Evolutionary conservation across 1,139 yeast species (phyloP).

Genomic region (Geotrichum aggregatum): DNA sequence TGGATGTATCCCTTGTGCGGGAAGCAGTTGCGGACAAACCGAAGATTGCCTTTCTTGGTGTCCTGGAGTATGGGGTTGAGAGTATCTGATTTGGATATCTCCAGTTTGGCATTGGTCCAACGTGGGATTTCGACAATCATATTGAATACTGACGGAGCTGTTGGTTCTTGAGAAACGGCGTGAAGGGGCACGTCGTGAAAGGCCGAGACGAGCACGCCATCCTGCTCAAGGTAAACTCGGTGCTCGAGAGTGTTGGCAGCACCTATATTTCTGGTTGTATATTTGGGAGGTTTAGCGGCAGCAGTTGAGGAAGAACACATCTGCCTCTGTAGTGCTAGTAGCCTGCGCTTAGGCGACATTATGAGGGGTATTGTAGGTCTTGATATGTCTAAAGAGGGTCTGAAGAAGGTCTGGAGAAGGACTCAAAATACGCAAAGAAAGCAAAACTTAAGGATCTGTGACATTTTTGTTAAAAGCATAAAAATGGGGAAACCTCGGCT

Average conservation of each 20-base stretch:
- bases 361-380: too few species aligned
- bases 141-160: slow-evolving; percentile 61
- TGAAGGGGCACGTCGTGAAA: slow-evolving; percentile 89
- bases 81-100: slow-evolving; percentile 65
- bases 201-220: slow-evolving; percentile 67
- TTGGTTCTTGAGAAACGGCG: slow-evolving; percentile 51
- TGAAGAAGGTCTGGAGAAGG: too few species aligned
- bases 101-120: slow-evolving; percentile 93
- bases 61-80: slow-evolving; percentile 93
- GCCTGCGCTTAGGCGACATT: too few species aligned
- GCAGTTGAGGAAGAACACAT: too few species aligned
- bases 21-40: slow-evolving; percentile 86
- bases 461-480: too few species aligned
- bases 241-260: slow-evolving; percentile 73
- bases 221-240: slow-evolving; percentile 59
- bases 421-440: too few species aligned
- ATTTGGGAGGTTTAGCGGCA: too few species aligned
- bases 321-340: too few species aligned
- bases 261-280: too few species aligned
- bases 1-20: slow-evolving; percentile 96
- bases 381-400: too few species aligned
- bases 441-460: too few species aligned
- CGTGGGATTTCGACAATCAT: slow-evolving; percentile 95
- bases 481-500: too few species aligned
- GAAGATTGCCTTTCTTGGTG: slow-evolving; percentile 79